phyloP scores from a whole-genome alignment of 352 stramenopile species.

The Pythium vanterpoolii region DNA sequence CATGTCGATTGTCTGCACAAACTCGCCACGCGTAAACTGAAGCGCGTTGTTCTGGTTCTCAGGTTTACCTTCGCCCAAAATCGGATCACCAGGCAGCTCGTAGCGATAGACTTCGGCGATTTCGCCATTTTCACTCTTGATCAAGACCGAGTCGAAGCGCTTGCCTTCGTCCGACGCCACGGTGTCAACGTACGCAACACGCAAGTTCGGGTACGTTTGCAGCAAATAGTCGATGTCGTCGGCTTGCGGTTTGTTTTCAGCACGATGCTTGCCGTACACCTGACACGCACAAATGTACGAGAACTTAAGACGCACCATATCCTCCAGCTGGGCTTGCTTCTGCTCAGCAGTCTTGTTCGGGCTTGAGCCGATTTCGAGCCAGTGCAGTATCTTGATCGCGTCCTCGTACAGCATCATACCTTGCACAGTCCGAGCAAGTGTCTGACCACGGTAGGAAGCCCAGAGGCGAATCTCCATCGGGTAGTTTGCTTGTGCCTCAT shows the following conservation, averaged over 20 bases:
- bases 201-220: constrained; percentile 86
- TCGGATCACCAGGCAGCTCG: constrained; percentile 84
- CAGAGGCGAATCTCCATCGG: constrained; percentile 78
- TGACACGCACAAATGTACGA: constrained; percentile 88
- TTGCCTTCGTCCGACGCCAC: constrained; percentile 43
- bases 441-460: constrained; percentile 84
- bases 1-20: constrained; percentile 90
- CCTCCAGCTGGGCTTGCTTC: constrained; percentile 80
- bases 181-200: constrained; percentile 85
- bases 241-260: constrained; percentile 67
- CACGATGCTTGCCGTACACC: constrained; percentile 81
- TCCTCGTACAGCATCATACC: constrained; percentile 91
- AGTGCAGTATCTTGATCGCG: constrained; percentile 74
- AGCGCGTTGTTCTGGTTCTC: constrained; percentile 90
- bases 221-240: constrained; percentile 90
- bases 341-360: constrained; percentile 56
- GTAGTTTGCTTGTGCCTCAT: constrained; percentile 64
- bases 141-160: constrained; percentile 72
- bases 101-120: constrained; percentile 89
- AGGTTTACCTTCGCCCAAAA: constrained; percentile 84
- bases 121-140: constrained; percentile 72
- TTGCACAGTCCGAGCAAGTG: constrained; percentile 78
- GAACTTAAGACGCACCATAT: constrained; percentile 85
- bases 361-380: constrained; percentile 77
- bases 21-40: constrained; percentile 83